Evolutionary conservation across 1,139 yeast genomes (phyloP).

Genomic region (Pichia inconspicua): DNA sequence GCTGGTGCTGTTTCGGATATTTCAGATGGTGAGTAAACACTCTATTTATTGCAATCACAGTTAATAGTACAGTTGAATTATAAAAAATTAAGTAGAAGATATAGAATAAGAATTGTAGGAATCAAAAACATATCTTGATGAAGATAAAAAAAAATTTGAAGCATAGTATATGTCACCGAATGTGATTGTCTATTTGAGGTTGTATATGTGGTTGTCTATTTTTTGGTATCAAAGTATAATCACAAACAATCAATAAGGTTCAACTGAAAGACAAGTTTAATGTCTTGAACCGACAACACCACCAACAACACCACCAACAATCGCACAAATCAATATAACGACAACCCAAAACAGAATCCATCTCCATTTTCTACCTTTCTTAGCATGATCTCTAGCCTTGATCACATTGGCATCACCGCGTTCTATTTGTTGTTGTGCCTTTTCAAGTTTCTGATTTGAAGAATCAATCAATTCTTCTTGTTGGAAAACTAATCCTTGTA

Average conservation of each 20-base stretch:
- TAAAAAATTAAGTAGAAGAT: neutral
- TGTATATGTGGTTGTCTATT: neutral
- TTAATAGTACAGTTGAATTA: neutral
- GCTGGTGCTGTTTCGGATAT: neutral
- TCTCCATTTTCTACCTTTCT: constrained; percentile 86
- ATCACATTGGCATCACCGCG: constrained; percentile 92
- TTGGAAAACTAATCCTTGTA: constrained; percentile 94
- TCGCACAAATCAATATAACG: constrained; percentile 49
- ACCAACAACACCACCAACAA: constrained; percentile 63
- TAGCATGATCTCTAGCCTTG: constrained; percentile 83
- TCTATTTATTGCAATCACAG: neutral
- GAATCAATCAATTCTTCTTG: constrained; percentile 86
- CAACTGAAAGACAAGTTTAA: neutral
- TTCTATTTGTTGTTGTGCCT: constrained; percentile 86
- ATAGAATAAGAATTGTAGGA: neutral
- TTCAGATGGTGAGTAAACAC: constrained; percentile 1
- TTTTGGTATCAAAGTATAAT: neutral
- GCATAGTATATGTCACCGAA: neutral
- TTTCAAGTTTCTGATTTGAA: constrained; percentile 71
- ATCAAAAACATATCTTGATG: neutral
- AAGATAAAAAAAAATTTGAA: no score
- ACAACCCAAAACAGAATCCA: constrained; percentile 75
- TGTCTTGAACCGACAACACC: constrained; percentile 30
- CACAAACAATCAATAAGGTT: neutral
- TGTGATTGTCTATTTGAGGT: neutral